Base-by-base conservation (phyloP, 148 eudicot genomes). In the Fallopia convolvulus region DNA sequence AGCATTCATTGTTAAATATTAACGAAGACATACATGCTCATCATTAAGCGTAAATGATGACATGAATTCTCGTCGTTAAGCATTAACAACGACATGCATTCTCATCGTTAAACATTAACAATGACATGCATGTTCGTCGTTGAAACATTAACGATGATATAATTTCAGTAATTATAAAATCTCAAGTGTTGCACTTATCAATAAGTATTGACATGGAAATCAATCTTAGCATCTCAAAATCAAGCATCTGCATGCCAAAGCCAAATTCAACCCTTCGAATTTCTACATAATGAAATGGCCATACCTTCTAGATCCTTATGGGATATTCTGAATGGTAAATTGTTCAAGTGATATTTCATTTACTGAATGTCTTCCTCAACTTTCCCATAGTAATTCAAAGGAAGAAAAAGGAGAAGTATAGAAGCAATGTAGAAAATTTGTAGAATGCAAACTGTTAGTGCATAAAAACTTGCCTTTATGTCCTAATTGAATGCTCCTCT, bases 331-430 rank as follows among this genome's bases (percentile, higher is more conserved):
- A 83, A 85, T 85, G 56, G 97, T 88, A 84, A 92, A 93, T 3
- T 88, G 90, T 42, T 84, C 92, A 78, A 95, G 76, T 2, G 89
- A 85, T 78, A 86, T 92, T 21, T 81, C 70, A 61, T 82, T 81
- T 49, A 91, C 80, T 77, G 42, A 80, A 78, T 36, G 3, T 36
- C 3, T 0, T 36, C 56, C 86, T 85, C 82, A 76, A 84, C 85
- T 80, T 87, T 80, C 66, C 97, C 97, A 83, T 77, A 89, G 78
- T 95, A 95, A 83, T 95, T 93, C 79, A 95, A 56, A 18, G 99
- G 99, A 79, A 95, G 97, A 78, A 93, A 93, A 79, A 95, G 87
- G 74, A 83, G 79, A 74, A 95, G 75, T 58, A 88, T 75, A 44
- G 93, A 86, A 65, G 97, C 90, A 84, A 95, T 82, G 50, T 91